A percentile compares a stretch with the other conserved stretches of the same genome.
phyloP scores from a whole-genome alignment of 1,284 basidiomycete species.

The Thelephora terrestris region DNA sequence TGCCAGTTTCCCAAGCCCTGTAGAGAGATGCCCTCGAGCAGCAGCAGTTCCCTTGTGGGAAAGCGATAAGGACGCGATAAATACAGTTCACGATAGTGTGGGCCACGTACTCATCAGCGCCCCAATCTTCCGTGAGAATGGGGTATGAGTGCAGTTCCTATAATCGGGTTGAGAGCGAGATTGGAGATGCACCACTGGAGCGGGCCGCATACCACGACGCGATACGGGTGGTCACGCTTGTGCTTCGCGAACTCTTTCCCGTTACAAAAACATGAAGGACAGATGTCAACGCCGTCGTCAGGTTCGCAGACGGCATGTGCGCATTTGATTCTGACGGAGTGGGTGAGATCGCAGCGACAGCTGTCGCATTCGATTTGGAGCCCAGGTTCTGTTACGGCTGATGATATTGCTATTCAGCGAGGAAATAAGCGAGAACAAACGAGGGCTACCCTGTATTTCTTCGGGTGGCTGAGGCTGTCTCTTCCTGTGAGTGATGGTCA shows the following conservation, averaged over 20 bases:
- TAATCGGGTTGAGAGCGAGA: too few species aligned
- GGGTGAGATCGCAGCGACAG: conserved; percentile 68
- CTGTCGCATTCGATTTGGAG: conserved; percentile 68
- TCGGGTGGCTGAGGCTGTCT: conserved; percentile 54
- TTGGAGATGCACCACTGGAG: background rate
- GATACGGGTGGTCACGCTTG: conserved; percentile 85
- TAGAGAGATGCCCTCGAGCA: conserved; percentile 83
- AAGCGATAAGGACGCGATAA: background rate
- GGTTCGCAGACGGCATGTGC: conserved; percentile 69
- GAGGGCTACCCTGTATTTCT: conserved; percentile 52
- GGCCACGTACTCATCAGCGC: conserved; percentile 81
- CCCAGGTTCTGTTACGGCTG: conserved; percentile 70
- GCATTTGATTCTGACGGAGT: conserved; percentile 88
- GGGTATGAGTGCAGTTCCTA: conserved; percentile 95
- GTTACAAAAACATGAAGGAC: conserved; percentile 83
- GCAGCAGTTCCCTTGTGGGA: conserved; percentile 65
- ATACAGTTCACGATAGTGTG: background rate
- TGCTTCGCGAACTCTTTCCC: conserved; percentile 87
- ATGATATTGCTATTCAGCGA: conserved; percentile 20
- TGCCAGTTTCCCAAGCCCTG: conserved; percentile 97
- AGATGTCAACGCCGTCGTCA: conserved; percentile 79
- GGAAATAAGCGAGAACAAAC: conserved; percentile 15
- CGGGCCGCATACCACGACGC: conserved; percentile 66
- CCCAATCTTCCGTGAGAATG: conserved; percentile 94
- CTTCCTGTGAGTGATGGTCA: conserved; percentile 73